These are phyloP conservation scores for Plasmopara muralis DNA, from an alignment of 352 stramenopile species.

Conservation along the genomic window DNA sequence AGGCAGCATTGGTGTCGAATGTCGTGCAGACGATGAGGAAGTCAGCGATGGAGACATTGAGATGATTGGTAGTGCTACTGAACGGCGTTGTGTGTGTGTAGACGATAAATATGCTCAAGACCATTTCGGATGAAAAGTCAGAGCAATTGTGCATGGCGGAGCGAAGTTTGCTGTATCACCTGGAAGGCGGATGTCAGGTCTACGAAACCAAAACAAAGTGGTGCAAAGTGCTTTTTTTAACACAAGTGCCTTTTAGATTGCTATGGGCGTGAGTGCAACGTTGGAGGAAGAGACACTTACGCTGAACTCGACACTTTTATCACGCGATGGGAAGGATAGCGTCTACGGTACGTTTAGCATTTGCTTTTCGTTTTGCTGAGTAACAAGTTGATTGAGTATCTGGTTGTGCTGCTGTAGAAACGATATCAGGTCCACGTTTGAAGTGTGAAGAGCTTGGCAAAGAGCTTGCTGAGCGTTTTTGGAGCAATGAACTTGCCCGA, in stretches of 20 bases:
- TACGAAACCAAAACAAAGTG: background rate
- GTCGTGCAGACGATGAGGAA: slow-evolving; percentile 56
- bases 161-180: slow-evolving; percentile 69
- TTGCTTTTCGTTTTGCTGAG: background rate
- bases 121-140: slow-evolving; percentile 72
- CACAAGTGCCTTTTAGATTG: slow-evolving; percentile 35
- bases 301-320: slow-evolving; percentile 64
- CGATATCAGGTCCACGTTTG: slow-evolving; percentile 45
- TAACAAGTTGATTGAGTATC: background rate
- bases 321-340: slow-evolving; percentile 57
- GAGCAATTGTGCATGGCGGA: slow-evolving; percentile 74
- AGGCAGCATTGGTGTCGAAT: slow-evolving; percentile 83
- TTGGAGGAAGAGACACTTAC: slow-evolving; percentile 57
- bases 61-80: slow-evolving; percentile 3
- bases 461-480: slow-evolving; percentile 51
- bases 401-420: slow-evolving; percentile 13
- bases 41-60: slow-evolving; percentile 13
- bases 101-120: slow-evolving; percentile 71
- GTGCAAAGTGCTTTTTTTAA: slow-evolving; percentile 5
- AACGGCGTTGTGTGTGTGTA: slow-evolving; percentile 10
- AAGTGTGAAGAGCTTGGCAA: slow-evolving; percentile 64
- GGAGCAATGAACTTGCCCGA: slow-evolving; percentile 42
- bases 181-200: slow-evolving; percentile 82
- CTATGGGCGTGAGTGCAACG: slow-evolving; percentile 74
- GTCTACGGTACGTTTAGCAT: slow-evolving; percentile 31